Base-by-base conservation (phyloP, 1,284 basidiomycete species). In the Ceratorhiza oryzae-sativae region DNA sequence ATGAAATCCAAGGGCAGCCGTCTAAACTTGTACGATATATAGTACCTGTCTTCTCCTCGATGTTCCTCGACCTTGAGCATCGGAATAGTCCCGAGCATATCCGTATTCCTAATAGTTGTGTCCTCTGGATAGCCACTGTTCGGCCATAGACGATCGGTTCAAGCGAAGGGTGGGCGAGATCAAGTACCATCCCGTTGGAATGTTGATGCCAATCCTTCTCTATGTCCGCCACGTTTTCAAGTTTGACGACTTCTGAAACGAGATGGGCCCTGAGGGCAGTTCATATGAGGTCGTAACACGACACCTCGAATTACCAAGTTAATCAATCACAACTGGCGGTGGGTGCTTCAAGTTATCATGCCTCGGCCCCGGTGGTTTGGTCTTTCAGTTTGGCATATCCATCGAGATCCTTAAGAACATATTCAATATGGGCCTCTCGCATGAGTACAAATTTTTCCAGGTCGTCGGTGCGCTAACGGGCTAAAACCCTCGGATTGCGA, bases 131-230 rank as follows among this genome's bases (percentile, higher is more conserved):
- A 63, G 45, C 39, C 3, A 72, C 67, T 6, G 76, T 77, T 10
- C 73, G 68, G 12, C 78, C 80, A 72, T 83, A 82, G 0, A 82
- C 79, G 15, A 84, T 71, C 4, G 80, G 80, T 71, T 80, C 83
- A n/a, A 85, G 78, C 4, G 81, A 82, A 0, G 83, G 83, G 71
- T 84, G 82, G 1, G 83, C 80, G 27, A 84, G 80, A 68, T 84
- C 83, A 13, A 84, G 81, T 5, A 84, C 83, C 60, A 79, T 80
- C 1, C 79, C 77, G 45, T 84, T 77, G 5, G 84, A 83, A 10
- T 80, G 79, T 0, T 84, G 84, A 73, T 84, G 84, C 84, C 84
- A 85, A 75, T 85, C 84, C 60, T 80, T 82, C 32, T 79, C 59
- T 0, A 78, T 74, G 61, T 79, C 79, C 0, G 83, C 80, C 4